Percentiles rank a stretch among this genome's conserved stretches.
phyloP scores from a whole-genome alignment of 2,329 filamentous ascomycete species.

The Aspergillus fructus region DNA sequence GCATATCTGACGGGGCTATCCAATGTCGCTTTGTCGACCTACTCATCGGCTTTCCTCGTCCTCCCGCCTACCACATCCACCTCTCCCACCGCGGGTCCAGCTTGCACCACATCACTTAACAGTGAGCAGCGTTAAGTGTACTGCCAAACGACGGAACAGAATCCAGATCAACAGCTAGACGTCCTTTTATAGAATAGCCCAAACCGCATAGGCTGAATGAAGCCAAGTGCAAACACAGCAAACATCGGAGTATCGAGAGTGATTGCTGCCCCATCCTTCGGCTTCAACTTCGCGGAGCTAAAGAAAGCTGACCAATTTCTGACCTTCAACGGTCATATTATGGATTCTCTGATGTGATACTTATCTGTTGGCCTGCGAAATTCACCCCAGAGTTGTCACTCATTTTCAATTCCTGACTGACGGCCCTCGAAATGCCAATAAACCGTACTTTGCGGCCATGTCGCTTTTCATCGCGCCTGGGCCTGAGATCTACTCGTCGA shows the following conservation, averaged over 20 bases:
- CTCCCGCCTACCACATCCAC: neutral
- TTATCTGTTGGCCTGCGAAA: neutral
- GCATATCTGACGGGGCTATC: neutral
- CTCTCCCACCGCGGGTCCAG: neutral
- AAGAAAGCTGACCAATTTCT: neutral
- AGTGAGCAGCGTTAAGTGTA: no score
- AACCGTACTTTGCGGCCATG: slow-evolving; percentile 11
- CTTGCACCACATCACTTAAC: neutral
- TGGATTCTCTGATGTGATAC: neutral
- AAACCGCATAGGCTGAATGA: neutral
- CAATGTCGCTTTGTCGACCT: neutral
- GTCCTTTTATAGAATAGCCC: neutral
- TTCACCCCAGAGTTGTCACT: no score
- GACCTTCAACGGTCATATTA: neutral
- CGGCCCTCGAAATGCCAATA: neutral
- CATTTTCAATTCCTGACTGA: no score
- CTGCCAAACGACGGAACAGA: neutral
- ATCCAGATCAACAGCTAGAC: neutral
- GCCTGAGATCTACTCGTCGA: slow-evolving; percentile 19
- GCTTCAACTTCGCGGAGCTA: neutral
- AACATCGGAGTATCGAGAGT: slow-evolving; percentile 1
- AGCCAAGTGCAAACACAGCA: slow-evolving; percentile 15
- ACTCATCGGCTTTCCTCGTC: neutral
- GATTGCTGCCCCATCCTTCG: neutral
- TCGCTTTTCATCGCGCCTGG: slow-evolving; percentile 12